Percentiles rank a stretch among this genome's conserved stretches.
Evolutionary conservation across 495 filamentous ascomycete genomes (phyloP).

Genomic region (Penicillium simplicissimum): DNA sequence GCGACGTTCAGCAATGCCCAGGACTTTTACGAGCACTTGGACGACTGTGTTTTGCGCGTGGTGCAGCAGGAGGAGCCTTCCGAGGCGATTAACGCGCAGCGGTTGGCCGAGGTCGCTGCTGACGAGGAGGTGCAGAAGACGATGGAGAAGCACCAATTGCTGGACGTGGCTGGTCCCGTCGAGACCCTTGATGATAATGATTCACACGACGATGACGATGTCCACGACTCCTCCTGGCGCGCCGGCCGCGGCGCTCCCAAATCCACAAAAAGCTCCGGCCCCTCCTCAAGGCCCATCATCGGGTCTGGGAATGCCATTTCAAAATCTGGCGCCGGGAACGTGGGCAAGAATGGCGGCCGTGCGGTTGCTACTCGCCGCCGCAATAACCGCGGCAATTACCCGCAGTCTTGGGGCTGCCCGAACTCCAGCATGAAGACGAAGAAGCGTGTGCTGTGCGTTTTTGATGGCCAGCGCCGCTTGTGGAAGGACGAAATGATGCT

Average conservation of each 20-base stretch:
- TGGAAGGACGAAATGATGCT: slow-evolving; percentile 99
- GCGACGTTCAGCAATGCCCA: slow-evolving; percentile 90
- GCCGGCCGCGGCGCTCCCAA: slow-evolving; percentile 53
- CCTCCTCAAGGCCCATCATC: slow-evolving; percentile 46
- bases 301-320: slow-evolving; percentile 53
- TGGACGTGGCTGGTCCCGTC: slow-evolving; percentile 54
- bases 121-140: slow-evolving; percentile 83
- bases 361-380: slow-evolving; percentile 61
- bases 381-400: slow-evolving; percentile 90
- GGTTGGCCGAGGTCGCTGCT: slow-evolving; percentile 76
- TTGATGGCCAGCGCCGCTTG: slow-evolving; percentile 82
- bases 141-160: slow-evolving; percentile 75
- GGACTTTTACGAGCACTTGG: slow-evolving; percentile 98
- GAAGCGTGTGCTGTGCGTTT: slow-evolving; percentile 92
- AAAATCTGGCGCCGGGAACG: slow-evolving; percentile 37
- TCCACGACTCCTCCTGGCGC: slow-evolving; percentile 51
- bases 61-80: slow-evolving; percentile 97
- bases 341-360: slow-evolving; percentile 36
- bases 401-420: slow-evolving; percentile 86
- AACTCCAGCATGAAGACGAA: slow-evolving; percentile 94
- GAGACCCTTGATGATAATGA: slow-evolving; percentile 54
- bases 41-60: slow-evolving; percentile 96
- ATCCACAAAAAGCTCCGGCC: slow-evolving; percentile 34
- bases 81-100: slow-evolving; percentile 90
- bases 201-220: slow-evolving; percentile 64